Conservation (phyloP, 345 rosid species). For the Populus nigra region DNA sequence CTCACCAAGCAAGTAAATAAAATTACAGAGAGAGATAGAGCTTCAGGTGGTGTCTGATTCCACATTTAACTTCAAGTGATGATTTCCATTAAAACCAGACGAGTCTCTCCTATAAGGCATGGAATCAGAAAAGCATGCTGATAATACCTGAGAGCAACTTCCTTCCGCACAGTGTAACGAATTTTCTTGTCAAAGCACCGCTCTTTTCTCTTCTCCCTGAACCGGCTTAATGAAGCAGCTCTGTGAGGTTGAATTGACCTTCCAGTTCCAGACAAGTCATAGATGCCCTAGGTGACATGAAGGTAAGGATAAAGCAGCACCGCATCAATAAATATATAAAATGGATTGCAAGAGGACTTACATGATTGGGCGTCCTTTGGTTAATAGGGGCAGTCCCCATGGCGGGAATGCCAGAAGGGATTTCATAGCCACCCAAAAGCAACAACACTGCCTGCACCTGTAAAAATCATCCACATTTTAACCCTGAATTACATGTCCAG, state of each 20-base stretch:
- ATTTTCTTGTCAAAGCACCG: conserved; percentile 49
- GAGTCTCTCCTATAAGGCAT: not conserved
- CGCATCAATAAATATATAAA: not conserved
- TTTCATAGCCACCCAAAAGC: conserved; percentile 48
- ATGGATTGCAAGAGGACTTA: not conserved
- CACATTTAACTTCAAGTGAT: not conserved
- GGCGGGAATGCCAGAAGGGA: conserved; percentile 44
- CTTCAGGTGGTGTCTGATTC: not conserved
- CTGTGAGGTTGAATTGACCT: conserved; percentile 35
- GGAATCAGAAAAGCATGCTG: not conserved
- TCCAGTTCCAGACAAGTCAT: conserved; percentile 33
- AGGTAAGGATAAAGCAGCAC: not conserved
- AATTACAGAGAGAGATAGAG: not conserved
- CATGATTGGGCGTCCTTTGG: conserved; percentile 20
- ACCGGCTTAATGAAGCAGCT: conserved; percentile 43
- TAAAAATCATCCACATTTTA: not conserved
- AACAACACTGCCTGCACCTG: conserved; percentile 50
- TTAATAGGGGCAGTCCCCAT: conserved; percentile 23
- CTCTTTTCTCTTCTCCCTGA: conserved; percentile 49
- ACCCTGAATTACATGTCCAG: not conserved
- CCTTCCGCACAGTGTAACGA: conserved; percentile 45
- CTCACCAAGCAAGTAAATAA: not conserved
- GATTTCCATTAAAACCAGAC: not conserved
- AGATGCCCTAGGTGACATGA: conserved; percentile 25
- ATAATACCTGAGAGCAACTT: conserved; percentile 46